These are phyloP conservation scores for Candida anglica DNA, from an alignment of 805 yeast genomes.

Conservation along the genomic window DNA sequence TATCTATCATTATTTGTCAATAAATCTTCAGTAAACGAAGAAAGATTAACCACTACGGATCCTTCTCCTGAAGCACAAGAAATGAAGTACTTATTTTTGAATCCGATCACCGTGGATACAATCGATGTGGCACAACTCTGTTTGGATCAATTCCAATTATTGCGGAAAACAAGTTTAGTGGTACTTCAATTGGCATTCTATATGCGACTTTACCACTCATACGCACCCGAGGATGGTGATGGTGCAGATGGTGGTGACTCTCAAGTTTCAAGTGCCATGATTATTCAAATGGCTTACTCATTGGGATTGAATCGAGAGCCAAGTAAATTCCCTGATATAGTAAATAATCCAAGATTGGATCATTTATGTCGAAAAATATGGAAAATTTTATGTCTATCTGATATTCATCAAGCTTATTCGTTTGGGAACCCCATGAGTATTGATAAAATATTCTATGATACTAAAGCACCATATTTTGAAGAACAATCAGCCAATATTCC, in stretches of 20 bases:
- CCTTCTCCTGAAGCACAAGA: constrained; percentile 19
- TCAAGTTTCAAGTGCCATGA: constrained; percentile 19
- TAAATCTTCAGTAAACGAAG: constrained; percentile 23
- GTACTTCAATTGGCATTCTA: constrained; percentile 28
- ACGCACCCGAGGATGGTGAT: constrained; percentile 40
- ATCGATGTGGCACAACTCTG: constrained; percentile 52
- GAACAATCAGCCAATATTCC: constrained; percentile 33
- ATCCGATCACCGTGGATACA: constrained; percentile 44
- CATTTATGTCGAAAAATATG: constrained; percentile 58
- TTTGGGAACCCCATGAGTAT: constrained; percentile 47
- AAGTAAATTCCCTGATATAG: constrained; percentile 20
- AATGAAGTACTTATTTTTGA: constrained; percentile 35
- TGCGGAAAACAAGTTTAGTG: constrained; percentile 30
- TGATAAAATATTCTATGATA: constrained; percentile 43
- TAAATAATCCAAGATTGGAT: constrained; percentile 21
- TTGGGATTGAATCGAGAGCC: constrained; percentile 41
- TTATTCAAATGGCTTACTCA: constrained; percentile 36
- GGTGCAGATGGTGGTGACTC: constrained; percentile 39
- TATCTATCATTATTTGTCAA: constrained; percentile 36
- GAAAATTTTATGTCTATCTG: constrained; percentile 46
- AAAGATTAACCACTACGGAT: constrained; percentile 17
- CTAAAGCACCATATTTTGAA: constrained; percentile 42
- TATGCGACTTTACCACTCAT: constrained; percentile 25
- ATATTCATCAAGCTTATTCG: constrained; percentile 40
- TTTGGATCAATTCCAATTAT: constrained; percentile 49